Evolutionary conservation across 805 yeast species (phyloP), one percentile per base, ranked within the genome.

Genomic region (Kazachstania kunashirensis): DNA sequence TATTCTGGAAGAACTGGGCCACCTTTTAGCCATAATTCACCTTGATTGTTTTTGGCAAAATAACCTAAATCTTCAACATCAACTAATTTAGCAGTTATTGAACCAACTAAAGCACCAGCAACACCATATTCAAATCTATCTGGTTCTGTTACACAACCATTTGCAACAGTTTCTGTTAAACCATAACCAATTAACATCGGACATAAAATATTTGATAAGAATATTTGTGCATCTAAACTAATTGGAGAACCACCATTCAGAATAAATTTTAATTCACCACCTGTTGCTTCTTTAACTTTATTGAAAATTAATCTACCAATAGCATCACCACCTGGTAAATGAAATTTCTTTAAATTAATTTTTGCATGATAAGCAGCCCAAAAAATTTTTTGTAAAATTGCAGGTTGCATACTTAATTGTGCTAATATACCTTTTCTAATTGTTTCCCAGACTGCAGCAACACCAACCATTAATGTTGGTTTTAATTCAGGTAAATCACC

Each of bases 381-480:
- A 60, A 92, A 92, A 29, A 92, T 53, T 58, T 75, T 83, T 63
- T 86, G 95, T 21, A 75, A 70, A 17, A 77, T 48, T 9, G 75
- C 48, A 12, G 95, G 82, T 53, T 70, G 70, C 49, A 75, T 73
- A 43, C 69, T 66, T 45, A 92, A 73, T 64, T 88, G 86, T 37
- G 73, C 73, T 41, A 84, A 44, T 40, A 92, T 81, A 43, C 97
- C 98, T 68, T 92, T 92, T 62, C 88, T 81, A 42, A 92, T 84
- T 24, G 81, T 72, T 68, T 92, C 98, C 95, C 96, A 92, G 34
- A 92, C 96, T 5, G 97, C 95, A 12, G 97, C 96, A 36, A 92
- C 98, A 61, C 95, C 98, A 45, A 86, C 95, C 95, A 92, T 83
- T 48, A 89, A 63, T 8, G 96, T 83, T 41, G 98, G 98, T 59